A percentile compares a stretch with the other conserved stretches of the same genome.
phyloP scores from a whole-genome alignment of 192 early-diverging fungal genomes.

The Podila horticola region DNA sequence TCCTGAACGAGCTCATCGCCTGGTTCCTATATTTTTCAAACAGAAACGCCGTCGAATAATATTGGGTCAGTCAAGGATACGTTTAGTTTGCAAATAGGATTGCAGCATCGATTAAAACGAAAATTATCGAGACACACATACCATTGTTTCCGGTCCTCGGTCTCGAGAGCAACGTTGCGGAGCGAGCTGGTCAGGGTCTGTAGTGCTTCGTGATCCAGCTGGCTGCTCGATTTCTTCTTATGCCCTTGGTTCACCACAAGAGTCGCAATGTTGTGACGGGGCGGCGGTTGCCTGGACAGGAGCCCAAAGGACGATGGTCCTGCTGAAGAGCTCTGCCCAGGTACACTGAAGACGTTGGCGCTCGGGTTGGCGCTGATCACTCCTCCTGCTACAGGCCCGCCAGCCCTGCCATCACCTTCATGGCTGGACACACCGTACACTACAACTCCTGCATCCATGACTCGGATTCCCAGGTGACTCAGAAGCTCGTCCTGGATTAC shows the following conservation, averaged over 20 bases:
- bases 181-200: slow-evolving; percentile 17
- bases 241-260: slow-evolving; percentile 16
- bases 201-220: slow-evolving; percentile 15
- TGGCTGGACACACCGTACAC: no score
- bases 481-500: background rate
- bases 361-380: no score
- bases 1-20: slow-evolving; percentile 19
- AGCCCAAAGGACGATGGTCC: no score
- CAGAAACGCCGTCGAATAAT: background rate
- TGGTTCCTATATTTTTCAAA: slow-evolving; percentile 11
- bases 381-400: no score
- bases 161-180: slow-evolving; percentile 11
- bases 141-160: slow-evolving; percentile 31
- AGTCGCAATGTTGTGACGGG: slow-evolving; percentile 1
- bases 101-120: background rate
- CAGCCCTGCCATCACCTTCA: no score
- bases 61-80: background rate
- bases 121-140: background rate
- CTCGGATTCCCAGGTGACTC: no score
- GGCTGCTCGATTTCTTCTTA: background rate
- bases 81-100: no score
- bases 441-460: no score
- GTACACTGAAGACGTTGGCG: no score
- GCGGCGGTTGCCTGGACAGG: no score
- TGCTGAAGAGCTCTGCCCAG: no score